A percentile compares a stretch with the other conserved stretches of the same genome.
phyloP scores from a whole-genome alignment of 768 basidiomycete species.

The Pilatotrama ljubarskyi region DNA sequence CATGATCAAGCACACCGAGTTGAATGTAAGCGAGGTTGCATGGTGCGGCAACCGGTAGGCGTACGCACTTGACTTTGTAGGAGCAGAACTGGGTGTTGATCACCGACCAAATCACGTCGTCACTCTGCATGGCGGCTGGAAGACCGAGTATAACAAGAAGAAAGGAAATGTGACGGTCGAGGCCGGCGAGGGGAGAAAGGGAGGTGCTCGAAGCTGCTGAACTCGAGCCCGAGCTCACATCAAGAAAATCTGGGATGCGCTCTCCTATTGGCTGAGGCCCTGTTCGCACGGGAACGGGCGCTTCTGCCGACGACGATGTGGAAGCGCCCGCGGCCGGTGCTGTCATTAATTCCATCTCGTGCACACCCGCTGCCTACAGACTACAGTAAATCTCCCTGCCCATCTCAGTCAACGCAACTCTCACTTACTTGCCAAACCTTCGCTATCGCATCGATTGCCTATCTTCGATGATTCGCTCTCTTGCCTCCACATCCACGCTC shows the following conservation, averaged over 20 bases:
- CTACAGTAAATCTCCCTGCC: neutral
- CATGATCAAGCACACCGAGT: neutral
- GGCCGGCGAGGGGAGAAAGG: neutral
- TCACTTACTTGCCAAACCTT: neutral
- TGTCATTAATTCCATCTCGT: neutral
- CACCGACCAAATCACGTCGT: constrained; percentile 98
- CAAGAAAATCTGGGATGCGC: constrained; percentile 23
- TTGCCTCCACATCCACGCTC: neutral
- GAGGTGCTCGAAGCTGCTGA: neutral
- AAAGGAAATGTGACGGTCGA: neutral
- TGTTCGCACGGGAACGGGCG: constrained; percentile 14
- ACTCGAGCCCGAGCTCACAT: neutral
- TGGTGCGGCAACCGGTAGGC: neutral
- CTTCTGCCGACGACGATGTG: no score
- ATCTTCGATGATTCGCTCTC: constrained; percentile 6
- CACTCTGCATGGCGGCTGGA: constrained; percentile 67
- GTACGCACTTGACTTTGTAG: constrained; percentile 96
- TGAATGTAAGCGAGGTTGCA: constrained; percentile 11
- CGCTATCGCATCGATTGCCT: neutral
- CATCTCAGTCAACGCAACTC: neutral
- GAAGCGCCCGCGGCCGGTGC: no score
- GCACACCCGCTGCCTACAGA: constrained; percentile 1
- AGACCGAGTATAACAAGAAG: neutral
- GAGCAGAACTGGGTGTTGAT: constrained; percentile 96
- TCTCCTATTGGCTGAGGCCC: constrained; percentile 16